A percentile compares a stretch with the other conserved stretches of the same genome.
Evolutionary conservation across 345 rosid species (phyloP).

Genomic region (Euphorbia tirucalli): DNA sequence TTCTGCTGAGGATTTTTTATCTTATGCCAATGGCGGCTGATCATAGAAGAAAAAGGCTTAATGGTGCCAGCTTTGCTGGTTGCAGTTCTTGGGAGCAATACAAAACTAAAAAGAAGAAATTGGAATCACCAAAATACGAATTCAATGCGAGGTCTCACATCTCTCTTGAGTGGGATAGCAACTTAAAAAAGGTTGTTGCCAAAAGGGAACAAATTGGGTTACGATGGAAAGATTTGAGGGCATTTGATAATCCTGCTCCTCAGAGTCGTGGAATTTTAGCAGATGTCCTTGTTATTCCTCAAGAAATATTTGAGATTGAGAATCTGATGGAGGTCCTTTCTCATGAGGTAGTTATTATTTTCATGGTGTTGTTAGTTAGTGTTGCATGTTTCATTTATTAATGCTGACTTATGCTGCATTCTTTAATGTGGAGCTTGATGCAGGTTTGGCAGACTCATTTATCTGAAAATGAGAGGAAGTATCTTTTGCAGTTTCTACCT

Average conservation of each 20-base stretch:
- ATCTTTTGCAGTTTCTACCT: constrained; percentile 84
- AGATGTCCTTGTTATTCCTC: constrained; percentile 61
- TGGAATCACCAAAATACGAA: constrained; percentile 40
- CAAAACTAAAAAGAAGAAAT: constrained; percentile 64
- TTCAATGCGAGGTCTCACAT: constrained; percentile 58
- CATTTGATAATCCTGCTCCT: constrained; percentile 44
- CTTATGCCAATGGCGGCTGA: constrained; percentile 70
- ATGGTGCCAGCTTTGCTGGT: constrained; percentile 55
- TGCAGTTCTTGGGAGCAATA: constrained; percentile 52
- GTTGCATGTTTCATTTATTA: constrained; percentile 14
- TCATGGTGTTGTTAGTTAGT: background rate
- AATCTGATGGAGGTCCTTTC: constrained; percentile 68
- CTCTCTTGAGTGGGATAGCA: constrained; percentile 83
- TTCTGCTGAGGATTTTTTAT: constrained; percentile 22
- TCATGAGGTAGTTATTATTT: constrained; percentile 50
- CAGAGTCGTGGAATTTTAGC: constrained; percentile 46
- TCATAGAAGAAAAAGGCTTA: constrained; percentile 73
- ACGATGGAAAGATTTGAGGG: constrained; percentile 59
- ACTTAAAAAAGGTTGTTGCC: constrained; percentile 58
- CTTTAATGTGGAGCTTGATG: constrained; percentile 16
- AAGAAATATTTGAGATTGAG: constrained; percentile 67
- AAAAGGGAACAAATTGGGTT: constrained; percentile 84
- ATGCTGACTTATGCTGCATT: constrained; percentile 11
- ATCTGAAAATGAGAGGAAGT: constrained; percentile 65
- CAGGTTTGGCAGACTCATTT: constrained; percentile 74